phyloP scores from a whole-genome alignment of 225 moss, liverwort and hornwort genomes.

The Neckera pumila region DNA sequence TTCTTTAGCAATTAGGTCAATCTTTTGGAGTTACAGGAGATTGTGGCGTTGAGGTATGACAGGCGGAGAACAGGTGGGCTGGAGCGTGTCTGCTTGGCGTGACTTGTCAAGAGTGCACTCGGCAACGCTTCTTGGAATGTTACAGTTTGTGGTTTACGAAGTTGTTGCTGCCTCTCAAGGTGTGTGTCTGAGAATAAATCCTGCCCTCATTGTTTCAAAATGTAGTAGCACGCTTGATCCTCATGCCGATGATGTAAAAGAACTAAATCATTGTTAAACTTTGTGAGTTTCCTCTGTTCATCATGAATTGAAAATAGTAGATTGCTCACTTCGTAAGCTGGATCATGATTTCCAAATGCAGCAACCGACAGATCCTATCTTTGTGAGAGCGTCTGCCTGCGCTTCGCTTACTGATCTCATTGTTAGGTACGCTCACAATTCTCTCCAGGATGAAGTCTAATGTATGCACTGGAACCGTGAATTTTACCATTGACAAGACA shows the following conservation, averaged over 20 bases:
- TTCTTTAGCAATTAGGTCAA: neutral
- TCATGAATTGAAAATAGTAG: neutral
- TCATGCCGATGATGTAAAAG: neutral
- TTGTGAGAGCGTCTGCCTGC: slow-evolving; percentile 96
- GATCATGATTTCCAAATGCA: slow-evolving; percentile 35
- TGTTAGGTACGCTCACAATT: slow-evolving; percentile 45
- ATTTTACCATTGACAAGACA: neutral
- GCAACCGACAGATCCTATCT: slow-evolving; percentile 97
- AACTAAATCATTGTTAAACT: neutral
- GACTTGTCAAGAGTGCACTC: slow-evolving; percentile 94
- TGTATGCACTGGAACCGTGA: neutral
- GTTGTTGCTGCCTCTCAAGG: slow-evolving; percentile 76
- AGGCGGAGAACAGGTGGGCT: slow-evolving; percentile 99
- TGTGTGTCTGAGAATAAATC: neutral
- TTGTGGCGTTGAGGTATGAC: neutral
- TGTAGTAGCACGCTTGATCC: neutral
- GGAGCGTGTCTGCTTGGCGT: slow-evolving; percentile 90
- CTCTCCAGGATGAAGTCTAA: neutral
- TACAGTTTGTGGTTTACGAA: slow-evolving; percentile 92
- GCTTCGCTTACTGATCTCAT: slow-evolving; percentile 92
- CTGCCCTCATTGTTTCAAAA: neutral
- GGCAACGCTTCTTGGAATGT: slow-evolving; percentile 86
- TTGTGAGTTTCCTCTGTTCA: neutral
- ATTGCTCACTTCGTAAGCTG: neutral
- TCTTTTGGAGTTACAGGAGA: neutral